Percentiles rank a stretch among this genome's conserved stretches.
These are phyloP conservation scores for Vigna unguiculata DNA, from an alignment of 306 rosid genomes.

Conservation along the genomic window DNA sequence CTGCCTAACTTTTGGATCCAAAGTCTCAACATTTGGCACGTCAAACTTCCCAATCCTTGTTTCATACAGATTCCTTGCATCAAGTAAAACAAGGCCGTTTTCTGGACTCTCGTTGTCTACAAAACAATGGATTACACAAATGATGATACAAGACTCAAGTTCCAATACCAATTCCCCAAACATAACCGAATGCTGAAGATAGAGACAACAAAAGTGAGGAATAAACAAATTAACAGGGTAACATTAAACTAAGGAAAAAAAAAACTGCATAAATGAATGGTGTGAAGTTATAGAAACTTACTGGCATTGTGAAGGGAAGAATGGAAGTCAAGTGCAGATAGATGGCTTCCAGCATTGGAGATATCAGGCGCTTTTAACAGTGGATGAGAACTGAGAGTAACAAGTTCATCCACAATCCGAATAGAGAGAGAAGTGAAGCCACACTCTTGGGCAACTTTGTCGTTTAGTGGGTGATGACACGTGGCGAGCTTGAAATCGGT, in stretches of 20 bases:
- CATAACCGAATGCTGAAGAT: not conserved
- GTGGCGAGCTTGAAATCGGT: slow-evolving; percentile 92
- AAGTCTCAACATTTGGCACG: slow-evolving; percentile 70
- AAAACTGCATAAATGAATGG: too few species aligned
- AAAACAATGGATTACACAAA: slow-evolving; percentile 37
- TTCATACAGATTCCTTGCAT: slow-evolving; percentile 93
- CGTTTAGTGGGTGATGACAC: slow-evolving; percentile 64
- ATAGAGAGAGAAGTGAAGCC: slow-evolving; percentile 90
- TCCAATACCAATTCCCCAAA: slow-evolving; percentile 8
- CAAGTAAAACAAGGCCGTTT: slow-evolving; percentile 65
- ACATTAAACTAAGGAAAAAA: too few species aligned
- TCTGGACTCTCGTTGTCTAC: slow-evolving; percentile 51
- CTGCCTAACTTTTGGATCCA: slow-evolving; percentile 87
- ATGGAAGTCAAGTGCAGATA: slow-evolving; percentile 85
- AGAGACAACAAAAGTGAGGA: too few species aligned
- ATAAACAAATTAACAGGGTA: too few species aligned
- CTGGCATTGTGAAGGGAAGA: slow-evolving; percentile 74
- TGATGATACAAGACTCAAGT: slow-evolving; percentile 13
- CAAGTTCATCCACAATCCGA: slow-evolving; percentile 86
- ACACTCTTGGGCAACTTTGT: slow-evolving; percentile 73
- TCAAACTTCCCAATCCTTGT: slow-evolving; percentile 92
- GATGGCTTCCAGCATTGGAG: slow-evolving; percentile 84
- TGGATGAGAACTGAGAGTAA: slow-evolving; percentile 78
- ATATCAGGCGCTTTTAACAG: slow-evolving; percentile 70
- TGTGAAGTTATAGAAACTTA: slow-evolving; percentile 38